Percentiles rank a stretch among this genome's conserved stretches.
Conservation (phyloP, 2,329 filamentous ascomycete genomes). For the Albifimbria verrucaria region DNA sequence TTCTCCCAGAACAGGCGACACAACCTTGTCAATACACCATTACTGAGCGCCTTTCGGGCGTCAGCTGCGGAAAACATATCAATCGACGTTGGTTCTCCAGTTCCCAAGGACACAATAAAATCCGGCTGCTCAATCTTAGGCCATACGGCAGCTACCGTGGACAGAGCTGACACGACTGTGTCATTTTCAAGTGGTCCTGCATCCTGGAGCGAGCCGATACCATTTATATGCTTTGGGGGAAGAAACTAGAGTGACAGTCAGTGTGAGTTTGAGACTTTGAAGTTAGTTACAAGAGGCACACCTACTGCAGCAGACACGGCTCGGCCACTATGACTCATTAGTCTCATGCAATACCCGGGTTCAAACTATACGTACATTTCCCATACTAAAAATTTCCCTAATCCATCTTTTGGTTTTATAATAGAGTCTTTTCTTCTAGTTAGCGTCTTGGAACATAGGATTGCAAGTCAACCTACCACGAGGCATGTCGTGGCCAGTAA, state of each 20-base stretch:
- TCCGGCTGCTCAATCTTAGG: background rate
- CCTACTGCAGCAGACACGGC: slow-evolving; percentile 1
- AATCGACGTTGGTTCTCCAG: slow-evolving; percentile 1
- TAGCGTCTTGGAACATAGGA: background rate
- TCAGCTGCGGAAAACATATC: background rate
- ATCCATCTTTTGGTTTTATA: background rate
- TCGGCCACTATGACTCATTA: background rate
- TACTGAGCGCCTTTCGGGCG: background rate
- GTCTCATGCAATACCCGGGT: background rate
- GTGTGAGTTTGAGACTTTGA: background rate
- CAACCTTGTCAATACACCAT: background rate
- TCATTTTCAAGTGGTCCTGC: slow-evolving; percentile 5
- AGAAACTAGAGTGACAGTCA: background rate
- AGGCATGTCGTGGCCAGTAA: background rate
- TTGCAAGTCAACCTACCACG: background rate
- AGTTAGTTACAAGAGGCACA: background rate
- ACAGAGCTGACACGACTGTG: slow-evolving; percentile 2
- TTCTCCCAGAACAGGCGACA: slow-evolving; percentile 2
- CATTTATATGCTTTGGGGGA: slow-evolving; percentile 1
- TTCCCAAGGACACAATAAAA: slow-evolving; percentile 2
- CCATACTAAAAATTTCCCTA: background rate
- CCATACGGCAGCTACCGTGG: background rate
- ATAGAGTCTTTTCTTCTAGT: slow-evolving; percentile 1
- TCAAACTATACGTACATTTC: background rate
- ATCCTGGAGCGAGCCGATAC: slow-evolving; percentile 5